phyloP scores from a whole-genome alignment of 1,284 basidiomycete genomes.

The Heliocybe sulcata region DNA sequence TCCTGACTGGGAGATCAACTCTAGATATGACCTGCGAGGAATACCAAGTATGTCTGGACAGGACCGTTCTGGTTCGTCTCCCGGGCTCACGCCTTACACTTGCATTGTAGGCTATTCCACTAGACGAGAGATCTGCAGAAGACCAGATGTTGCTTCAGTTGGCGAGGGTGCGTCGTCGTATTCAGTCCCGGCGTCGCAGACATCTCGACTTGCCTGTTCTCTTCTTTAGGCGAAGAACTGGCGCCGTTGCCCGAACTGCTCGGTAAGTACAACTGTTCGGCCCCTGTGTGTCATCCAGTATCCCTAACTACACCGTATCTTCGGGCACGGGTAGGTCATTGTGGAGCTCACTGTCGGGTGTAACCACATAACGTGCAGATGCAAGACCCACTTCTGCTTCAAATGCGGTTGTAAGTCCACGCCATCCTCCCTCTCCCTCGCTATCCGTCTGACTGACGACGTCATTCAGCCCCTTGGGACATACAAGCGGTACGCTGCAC shows the following conservation, averaged over 20 bases:
- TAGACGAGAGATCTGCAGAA: constrained; percentile 32
- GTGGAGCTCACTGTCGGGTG: constrained; percentile 30
- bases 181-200: background rate
- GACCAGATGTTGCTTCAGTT: constrained; percentile 29
- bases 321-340: constrained; percentile 13
- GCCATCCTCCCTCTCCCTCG: background rate
- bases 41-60: constrained; percentile 19
- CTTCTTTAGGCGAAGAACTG: constrained; percentile 26
- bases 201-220: background rate
- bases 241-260: constrained; percentile 34
- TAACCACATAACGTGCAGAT: constrained; percentile 32
- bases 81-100: background rate
- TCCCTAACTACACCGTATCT: background rate
- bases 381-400: constrained; percentile 28
- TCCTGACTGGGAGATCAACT: background rate
- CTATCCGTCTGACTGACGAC: background rate
- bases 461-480: constrained; percentile 21
- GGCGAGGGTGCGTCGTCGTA: constrained; percentile 19
- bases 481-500: constrained; percentile 18
- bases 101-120: constrained; percentile 25
- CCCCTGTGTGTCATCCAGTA: background rate
- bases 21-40: constrained; percentile 29
- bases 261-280: constrained; percentile 14
- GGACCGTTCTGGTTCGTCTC: background rate
- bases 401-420: constrained; percentile 27